Percentiles rank a stretch among this genome's conserved stretches.
Conservation (phyloP, 345 rosid species). For the Trapa incisa region DNA sequence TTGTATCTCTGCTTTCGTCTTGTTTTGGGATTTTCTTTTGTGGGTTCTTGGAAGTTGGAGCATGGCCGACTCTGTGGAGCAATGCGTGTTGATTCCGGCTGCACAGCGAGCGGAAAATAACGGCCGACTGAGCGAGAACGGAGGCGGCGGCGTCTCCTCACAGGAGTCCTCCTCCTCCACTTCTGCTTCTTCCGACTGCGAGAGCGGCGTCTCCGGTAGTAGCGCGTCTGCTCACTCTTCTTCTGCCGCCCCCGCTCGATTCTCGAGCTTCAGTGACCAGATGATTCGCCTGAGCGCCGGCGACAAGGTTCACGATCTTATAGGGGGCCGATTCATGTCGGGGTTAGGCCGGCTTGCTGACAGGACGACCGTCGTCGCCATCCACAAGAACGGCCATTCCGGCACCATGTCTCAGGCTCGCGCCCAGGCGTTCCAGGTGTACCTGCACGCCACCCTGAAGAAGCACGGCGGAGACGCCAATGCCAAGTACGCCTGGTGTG, state of each 20-base stretch:
- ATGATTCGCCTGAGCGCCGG: slow-evolving; percentile 32
- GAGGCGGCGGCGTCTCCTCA: not conserved
- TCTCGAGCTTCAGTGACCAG: slow-evolving; percentile 10
- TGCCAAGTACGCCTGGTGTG: slow-evolving; percentile 59
- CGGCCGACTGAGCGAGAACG: not conserved
- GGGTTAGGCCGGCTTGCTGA: slow-evolving; percentile 28
- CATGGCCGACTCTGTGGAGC: slow-evolving; percentile 3
- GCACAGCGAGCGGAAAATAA: too few species aligned
- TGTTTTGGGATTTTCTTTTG: not conserved
- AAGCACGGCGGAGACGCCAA: slow-evolving; percentile 41
- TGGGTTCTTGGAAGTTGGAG: not conserved
- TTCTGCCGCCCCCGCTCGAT: not conserved
- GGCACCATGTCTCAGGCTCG: slow-evolving; percentile 35
- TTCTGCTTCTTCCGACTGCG: slow-evolving; percentile 51
- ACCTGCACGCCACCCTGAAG: slow-evolving; percentile 31
- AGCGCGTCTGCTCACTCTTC: not conserved
- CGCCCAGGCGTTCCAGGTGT: slow-evolving; percentile 42
- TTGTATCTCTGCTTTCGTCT: not conserved
- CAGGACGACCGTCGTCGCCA: slow-evolving; percentile 24
- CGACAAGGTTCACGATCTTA: slow-evolving; percentile 33
- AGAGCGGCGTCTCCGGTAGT: slow-evolving; percentile 27
- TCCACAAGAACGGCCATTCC: slow-evolving; percentile 30
- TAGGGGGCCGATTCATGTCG: slow-evolving; percentile 27
- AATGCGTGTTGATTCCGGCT: not conserved
- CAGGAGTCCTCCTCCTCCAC: not conserved